Conservation (phyloP, 495 filamentous ascomycete genomes). For the Podospora sp. region DNA sequence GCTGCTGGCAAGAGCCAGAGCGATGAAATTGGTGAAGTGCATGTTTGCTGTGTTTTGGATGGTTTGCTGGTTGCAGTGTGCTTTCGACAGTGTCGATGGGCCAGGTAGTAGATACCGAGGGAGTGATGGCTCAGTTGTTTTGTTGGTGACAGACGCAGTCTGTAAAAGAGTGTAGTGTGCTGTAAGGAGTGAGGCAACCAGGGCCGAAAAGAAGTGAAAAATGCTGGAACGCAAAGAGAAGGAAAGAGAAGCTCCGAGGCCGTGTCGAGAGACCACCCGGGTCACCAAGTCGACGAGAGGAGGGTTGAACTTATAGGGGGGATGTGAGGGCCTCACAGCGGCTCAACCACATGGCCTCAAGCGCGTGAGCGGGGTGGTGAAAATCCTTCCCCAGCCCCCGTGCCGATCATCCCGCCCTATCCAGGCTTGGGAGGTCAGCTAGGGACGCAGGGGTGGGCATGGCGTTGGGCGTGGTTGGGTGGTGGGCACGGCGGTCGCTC, state of each 20-base stretch:
- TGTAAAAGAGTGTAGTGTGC: background rate
- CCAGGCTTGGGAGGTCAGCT: background rate
- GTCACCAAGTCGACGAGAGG: background rate
- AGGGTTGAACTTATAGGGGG: background rate
- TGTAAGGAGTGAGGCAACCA: background rate
- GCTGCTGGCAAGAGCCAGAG: conserved; percentile 40
- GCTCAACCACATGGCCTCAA: background rate
- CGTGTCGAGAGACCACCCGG: background rate
- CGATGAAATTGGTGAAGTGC: conserved; percentile 29
- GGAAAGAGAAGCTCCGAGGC: background rate
- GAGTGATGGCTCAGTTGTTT: background rate
- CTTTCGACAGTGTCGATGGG: background rate
- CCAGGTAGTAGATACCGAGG: background rate
- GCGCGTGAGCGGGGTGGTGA: background rate
- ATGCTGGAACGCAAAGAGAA: background rate
- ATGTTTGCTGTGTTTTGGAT: conserved; percentile 13
- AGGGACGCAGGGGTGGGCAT: background rate
- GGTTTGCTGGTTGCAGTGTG: background rate
- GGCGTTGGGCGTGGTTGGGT: background rate
- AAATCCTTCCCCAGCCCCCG: background rate
- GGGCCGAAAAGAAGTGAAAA: background rate
- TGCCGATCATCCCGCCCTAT: background rate
- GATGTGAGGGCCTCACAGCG: too few species aligned
- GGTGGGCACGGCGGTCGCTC: background rate
- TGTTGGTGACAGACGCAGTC: background rate